phyloP scores from a whole-genome alignment of 2,329 filamentous ascomycete species.

The Diaporthe sp. region DNA sequence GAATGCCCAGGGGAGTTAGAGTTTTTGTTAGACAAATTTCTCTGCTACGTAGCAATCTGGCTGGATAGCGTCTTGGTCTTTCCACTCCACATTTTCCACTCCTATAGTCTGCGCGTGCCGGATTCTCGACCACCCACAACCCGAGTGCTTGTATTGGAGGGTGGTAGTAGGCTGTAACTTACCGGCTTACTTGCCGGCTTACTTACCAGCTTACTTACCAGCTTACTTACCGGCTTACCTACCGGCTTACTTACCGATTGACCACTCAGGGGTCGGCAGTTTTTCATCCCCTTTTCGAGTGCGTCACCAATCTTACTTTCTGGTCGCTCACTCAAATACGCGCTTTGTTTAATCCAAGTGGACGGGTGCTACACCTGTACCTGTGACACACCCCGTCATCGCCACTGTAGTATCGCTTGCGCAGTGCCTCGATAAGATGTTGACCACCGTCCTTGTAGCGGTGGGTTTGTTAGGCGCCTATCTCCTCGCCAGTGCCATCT shows the following conservation, averaged over 20 bases:
- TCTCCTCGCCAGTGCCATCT: conserved; percentile 1
- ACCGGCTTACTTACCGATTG: background rate
- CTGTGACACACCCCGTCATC: background rate
- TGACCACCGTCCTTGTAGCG: background rate
- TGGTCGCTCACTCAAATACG: background rate
- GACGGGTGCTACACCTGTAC: background rate
- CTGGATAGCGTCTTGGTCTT: background rate
- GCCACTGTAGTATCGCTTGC: background rate
- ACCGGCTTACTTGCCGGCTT: background rate
- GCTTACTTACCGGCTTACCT: no score
- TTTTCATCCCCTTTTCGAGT: background rate
- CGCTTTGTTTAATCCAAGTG: background rate
- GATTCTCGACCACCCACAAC: background rate
- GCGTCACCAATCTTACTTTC: background rate
- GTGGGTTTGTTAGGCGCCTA: background rate
- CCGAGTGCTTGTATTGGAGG: background rate
- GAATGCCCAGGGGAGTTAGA: background rate
- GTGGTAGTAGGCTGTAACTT: background rate
- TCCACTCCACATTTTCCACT: background rate
- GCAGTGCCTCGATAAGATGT: background rate
- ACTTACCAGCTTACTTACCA: background rate
- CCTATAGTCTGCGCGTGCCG: background rate
- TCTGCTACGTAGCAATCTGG: background rate
- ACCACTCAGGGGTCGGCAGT: background rate
- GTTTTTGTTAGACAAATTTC: background rate